These are phyloP conservation scores for Taiozyma sp. DNA, from an alignment of 1,139 yeast genomes.

Conservation along the genomic window DNA sequence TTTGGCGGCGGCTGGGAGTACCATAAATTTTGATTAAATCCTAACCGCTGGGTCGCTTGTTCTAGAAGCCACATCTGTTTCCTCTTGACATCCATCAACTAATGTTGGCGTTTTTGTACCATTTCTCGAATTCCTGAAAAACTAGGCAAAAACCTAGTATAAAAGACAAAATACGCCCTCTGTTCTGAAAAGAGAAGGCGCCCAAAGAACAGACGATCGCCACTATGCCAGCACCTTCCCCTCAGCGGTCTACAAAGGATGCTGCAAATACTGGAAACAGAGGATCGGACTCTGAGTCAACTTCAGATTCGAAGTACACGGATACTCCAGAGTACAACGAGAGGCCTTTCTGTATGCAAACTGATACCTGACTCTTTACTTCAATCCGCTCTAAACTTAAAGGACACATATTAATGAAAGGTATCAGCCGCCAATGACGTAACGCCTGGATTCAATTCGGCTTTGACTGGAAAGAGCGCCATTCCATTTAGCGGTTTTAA, in stretches of 20 bases:
- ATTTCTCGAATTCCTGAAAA: background rate
- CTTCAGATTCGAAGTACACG: constrained; percentile 26
- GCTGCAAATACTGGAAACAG: background rate
- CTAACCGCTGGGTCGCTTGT: too few species aligned
- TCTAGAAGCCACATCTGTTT: too few species aligned
- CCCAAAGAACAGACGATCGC: background rate
- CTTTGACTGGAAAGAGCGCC: constrained; percentile 32
- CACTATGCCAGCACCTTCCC: constrained; percentile 6
- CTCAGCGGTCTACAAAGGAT: background rate
- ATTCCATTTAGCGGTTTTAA: constrained; percentile 47
- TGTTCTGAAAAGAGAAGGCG: background rate
- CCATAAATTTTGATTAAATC: too few species aligned
- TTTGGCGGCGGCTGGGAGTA: too few species aligned
- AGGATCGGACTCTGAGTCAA: background rate
- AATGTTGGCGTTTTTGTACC: background rate
- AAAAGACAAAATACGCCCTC: background rate
- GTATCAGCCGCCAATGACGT: constrained; percentile 14
- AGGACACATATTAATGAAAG: background rate
- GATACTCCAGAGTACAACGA: constrained; percentile 26
- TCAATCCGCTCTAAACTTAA: background rate
- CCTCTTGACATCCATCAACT: too few species aligned
- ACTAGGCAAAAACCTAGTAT: background rate
- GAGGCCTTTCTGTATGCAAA: constrained; percentile 12
- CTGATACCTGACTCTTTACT: constrained; percentile 1
- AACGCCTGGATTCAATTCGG: constrained; percentile 24